Evolutionary conservation across 805 yeast genomes (phyloP).

Genomic region (Kuraishia molischiana): DNA sequence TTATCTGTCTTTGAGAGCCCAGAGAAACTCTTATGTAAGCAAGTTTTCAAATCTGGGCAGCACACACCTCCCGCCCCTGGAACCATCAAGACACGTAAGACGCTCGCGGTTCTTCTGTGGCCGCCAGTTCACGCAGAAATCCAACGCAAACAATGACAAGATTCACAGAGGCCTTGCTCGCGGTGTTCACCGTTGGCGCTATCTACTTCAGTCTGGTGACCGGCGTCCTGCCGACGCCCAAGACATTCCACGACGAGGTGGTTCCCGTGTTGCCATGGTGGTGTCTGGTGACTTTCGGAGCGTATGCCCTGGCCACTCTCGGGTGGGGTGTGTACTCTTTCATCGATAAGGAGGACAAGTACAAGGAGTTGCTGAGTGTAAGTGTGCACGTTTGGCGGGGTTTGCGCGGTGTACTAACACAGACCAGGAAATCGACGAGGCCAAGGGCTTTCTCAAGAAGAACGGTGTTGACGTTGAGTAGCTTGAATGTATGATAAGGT

Average conservation of each 20-base stretch:
- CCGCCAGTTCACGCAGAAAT: background rate
- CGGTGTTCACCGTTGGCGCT: conserved; percentile 35
- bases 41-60: too few species aligned
- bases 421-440: conserved; percentile 45
- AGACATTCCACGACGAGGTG: conserved; percentile 37
- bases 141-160: conserved; percentile 39
- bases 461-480: conserved; percentile 45
- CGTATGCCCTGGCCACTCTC: conserved; percentile 56
- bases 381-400: too few species aligned
- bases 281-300: conserved; percentile 59
- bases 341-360: conserved; percentile 62
- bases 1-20: too few species aligned
- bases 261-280: conserved; percentile 64
- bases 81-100: too few species aligned
- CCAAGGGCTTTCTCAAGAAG: conserved; percentile 43
- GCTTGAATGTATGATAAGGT: background rate
- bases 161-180: conserved; percentile 49
- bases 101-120: background rate
- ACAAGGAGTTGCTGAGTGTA: conserved; percentile 41
- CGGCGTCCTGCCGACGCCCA: conserved; percentile 46
- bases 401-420: too few species aligned
- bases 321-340: conserved; percentile 63
- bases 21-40: too few species aligned
- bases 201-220: conserved; percentile 41
- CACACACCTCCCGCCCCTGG: too few species aligned